Conservation (phyloP, 192 early-diverging fungal species). For the Linderina pennispora region DNA sequence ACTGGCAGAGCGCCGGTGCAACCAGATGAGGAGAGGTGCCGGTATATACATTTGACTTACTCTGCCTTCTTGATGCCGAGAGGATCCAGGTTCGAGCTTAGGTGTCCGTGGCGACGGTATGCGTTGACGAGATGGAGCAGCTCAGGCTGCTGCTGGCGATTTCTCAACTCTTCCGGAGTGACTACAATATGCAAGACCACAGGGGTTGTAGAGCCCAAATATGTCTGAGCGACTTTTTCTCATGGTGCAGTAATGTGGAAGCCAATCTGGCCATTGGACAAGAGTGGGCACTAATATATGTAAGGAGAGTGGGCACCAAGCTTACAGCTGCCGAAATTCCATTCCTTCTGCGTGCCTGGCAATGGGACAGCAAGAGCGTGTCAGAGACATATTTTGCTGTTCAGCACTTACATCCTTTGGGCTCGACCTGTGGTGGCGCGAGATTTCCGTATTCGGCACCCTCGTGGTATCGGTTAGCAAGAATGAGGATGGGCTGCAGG, state of each 20-base stretch:
- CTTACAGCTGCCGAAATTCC: too few relatives aligned
- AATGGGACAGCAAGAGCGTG: too few relatives aligned
- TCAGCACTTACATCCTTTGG: conserved; percentile 36
- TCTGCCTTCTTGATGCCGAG: conserved; percentile 57
- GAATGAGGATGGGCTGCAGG: conserved; percentile 8
- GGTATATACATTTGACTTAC: conserved; percentile 48
- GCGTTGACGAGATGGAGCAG: conserved; percentile 76
- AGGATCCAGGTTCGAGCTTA: conserved; percentile 78
- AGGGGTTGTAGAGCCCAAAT: neutral
- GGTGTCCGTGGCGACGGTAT: conserved; percentile 78
- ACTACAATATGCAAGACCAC: conserved; percentile 6
- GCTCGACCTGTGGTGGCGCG: conserved; percentile 12
- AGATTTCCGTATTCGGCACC: conserved; percentile 30
- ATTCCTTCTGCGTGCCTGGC: too few relatives aligned
- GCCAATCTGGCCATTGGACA: too few relatives aligned
- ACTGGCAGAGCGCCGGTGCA: too few relatives aligned
- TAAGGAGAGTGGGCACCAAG: too few relatives aligned
- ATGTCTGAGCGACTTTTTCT: too few relatives aligned
- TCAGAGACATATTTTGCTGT: too few relatives aligned
- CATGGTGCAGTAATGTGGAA: too few relatives aligned
- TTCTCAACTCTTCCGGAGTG: conserved; percentile 59
- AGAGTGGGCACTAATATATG: neutral
- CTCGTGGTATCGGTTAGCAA: conserved; percentile 28
- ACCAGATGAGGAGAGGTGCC: too few relatives aligned
- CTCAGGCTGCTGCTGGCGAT: conserved; percentile 76